A percentile compares a stretch with the other conserved stretches of the same genome.
Evolutionary conservation across 805 yeast genomes (phyloP).

Genomic region (Yamadazyma nakazawae): DNA sequence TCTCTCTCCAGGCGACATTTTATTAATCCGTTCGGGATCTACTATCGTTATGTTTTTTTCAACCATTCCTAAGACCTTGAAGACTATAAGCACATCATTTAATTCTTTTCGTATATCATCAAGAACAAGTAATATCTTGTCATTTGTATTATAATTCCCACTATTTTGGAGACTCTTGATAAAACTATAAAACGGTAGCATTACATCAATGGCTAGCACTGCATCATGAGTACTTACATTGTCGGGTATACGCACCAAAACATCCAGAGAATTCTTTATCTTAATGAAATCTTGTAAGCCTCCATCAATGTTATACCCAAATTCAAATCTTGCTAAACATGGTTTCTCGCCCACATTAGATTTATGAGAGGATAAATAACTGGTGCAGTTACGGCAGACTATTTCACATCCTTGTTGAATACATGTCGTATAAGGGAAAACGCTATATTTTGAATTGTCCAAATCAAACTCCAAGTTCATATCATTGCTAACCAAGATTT

Average conservation of each 20-base stretch:
- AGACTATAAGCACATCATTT: conserved; percentile 37
- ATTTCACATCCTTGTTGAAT: conserved; percentile 18
- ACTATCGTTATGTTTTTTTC: conserved; percentile 15
- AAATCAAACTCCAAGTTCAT: conserved; percentile 8
- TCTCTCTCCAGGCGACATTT: conserved; percentile 10
- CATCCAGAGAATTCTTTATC: conserved; percentile 21
- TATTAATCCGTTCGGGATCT: conserved; percentile 12
- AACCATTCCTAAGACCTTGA: conserved; percentile 23
- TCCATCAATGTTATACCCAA: conserved; percentile 36
- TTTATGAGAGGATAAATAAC: neutral
- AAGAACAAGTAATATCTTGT: conserved; percentile 26
- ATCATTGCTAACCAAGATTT: conserved; percentile 16
- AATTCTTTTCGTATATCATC: conserved; percentile 27
- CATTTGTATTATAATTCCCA: neutral
- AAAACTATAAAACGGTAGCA: conserved; percentile 33
- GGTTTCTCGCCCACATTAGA: conserved; percentile 8
- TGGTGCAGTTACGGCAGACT: conserved; percentile 19
- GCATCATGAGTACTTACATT: conserved; percentile 35
- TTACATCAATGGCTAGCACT: conserved; percentile 30
- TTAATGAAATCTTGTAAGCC: conserved; percentile 38
- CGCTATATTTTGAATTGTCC: conserved; percentile 20
- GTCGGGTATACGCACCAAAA: conserved; percentile 24
- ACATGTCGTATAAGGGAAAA: conserved; percentile 36
- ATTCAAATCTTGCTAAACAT: conserved; percentile 23
- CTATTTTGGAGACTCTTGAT: conserved; percentile 13